phyloP scores from a whole-genome alignment of 768 basidiomycete species.

The Rhizopogon vinicolor region DNA sequence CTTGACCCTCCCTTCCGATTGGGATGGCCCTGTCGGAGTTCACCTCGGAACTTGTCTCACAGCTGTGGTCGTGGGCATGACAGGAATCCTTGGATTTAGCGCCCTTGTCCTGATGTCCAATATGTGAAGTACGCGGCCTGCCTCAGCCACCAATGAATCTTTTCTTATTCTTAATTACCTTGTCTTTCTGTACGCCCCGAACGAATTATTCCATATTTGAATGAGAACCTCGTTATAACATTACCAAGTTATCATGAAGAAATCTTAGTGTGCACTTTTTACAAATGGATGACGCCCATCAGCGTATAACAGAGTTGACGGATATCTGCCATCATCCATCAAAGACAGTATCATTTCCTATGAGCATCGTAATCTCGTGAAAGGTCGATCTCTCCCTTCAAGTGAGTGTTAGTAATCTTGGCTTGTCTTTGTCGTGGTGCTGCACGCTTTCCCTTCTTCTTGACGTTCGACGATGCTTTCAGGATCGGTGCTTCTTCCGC shows the following conservation, averaged over 20 bases:
- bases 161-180: background rate
- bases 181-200: too few species aligned
- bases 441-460: slow-evolving; percentile 80
- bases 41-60: slow-evolving; percentile 41
- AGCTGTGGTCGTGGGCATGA: slow-evolving; percentile 39
- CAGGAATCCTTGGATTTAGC: slow-evolving; percentile 43
- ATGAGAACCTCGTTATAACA: too few species aligned
- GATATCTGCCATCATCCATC: too few species aligned
- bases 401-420: slow-evolving; percentile 85
- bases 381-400: slow-evolving; percentile 83
- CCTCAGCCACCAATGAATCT: background rate
- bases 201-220: too few species aligned
- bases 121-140: slow-evolving; percentile 27
- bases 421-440: slow-evolving; percentile 70
- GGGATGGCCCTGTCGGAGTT: slow-evolving; percentile 57
- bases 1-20: slow-evolving; percentile 42
- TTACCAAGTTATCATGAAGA: too few species aligned
- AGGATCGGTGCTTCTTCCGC: slow-evolving; percentile 56
- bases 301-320: too few species aligned
- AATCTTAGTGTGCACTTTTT: too few species aligned
- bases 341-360: background rate
- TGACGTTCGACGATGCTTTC: slow-evolving; percentile 54
- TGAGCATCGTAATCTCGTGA: slow-evolving; percentile 58
- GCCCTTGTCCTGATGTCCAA: slow-evolving; percentile 50
- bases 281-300: too few species aligned